Evolutionary conservation across 306 rosid genomes (phyloP), one percentile per base, ranked within the genome.

Genomic region (Canavalia gladiata): DNA sequence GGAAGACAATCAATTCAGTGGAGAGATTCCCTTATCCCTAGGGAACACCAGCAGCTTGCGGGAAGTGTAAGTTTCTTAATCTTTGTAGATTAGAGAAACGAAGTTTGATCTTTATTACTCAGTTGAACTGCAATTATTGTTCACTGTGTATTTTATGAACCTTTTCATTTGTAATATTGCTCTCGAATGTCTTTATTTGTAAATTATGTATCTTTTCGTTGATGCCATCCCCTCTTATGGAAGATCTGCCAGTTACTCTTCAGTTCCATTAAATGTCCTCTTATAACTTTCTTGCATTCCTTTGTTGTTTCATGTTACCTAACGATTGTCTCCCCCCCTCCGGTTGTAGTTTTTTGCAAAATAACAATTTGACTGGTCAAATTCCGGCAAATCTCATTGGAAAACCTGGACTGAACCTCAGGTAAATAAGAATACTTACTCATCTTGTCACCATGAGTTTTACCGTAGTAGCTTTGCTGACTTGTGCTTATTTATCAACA

Each of bases 281-380:
- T 37, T 28, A 31, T 33, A 56, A 39, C 28, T 30, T 50, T 79
- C 39, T 76, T 79, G 62, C 29, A 67, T 28, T 57, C 49, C 68
- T 66, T 81, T 78, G n/a, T 72, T 30, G 10, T 72, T 80, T 33
- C 60, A 55, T 55, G 72, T 34, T 67, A 52, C 74, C 79, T 82
- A 84, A 85, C 80, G 85, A 85, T 87, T 59, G 59, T 18, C 25
- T 18, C 25, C 46, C 70, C 82, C 9, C 75, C 64, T 84, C 33
- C 81, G 75, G 37, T 81, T 77, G 72, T 91, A 96, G 99, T 58
- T 92, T 89, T 86, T 81, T 96, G 76, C 95, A 96, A 70, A 95
- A 93, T 84, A 96, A 96, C 82, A 87, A 90, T 83, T 81, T 96
- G 82, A 90, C 96, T 1, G 98, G 99, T 85, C 87, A 86, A 75